These are phyloP conservation scores for Nelumbo lutea DNA, from an alignment of 164 flowering plant species.

Conservation along the genomic window DNA sequence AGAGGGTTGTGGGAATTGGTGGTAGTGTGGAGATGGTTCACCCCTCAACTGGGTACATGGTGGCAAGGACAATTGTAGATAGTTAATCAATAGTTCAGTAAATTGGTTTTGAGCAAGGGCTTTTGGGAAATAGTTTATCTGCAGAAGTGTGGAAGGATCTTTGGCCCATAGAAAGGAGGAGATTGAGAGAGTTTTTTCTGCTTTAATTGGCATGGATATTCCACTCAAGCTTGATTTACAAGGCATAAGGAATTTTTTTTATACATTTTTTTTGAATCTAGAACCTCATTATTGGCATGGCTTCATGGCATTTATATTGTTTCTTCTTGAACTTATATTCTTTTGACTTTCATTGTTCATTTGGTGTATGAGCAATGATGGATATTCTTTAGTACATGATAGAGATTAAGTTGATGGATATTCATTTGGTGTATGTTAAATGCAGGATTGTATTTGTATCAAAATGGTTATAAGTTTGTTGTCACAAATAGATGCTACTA, in stretches of 20 bases:
- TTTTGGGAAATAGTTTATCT: conserved; percentile 50
- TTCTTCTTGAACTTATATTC: conserved; percentile 68
- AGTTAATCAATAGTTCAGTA: conserved; percentile 57
- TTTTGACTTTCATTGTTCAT: conserved; percentile 75
- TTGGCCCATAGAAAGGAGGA: conserved; percentile 82
- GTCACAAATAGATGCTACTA: conserved; percentile 2
- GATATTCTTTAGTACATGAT: conserved; percentile 44
- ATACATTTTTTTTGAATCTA: conserved; percentile 67
- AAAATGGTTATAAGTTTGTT: neutral
- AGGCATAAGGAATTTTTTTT: conserved; percentile 77
- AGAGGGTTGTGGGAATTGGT: conserved; percentile 84
- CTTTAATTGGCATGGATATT: conserved; percentile 78
- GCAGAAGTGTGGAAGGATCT: conserved; percentile 72
- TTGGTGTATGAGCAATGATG: too few species aligned
- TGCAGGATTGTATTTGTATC: conserved; percentile 8
- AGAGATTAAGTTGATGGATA: conserved; percentile 30
- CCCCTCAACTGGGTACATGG: conserved; percentile 97
- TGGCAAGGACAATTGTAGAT: conserved; percentile 84
- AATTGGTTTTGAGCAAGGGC: conserved; percentile 40
- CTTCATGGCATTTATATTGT: conserved; percentile 79
- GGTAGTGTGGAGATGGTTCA: conserved; percentile 98
- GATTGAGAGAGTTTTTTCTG: conserved; percentile 89
- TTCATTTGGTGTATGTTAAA: conserved; percentile 9
- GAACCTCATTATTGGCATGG: conserved; percentile 94
- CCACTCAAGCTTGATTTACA: conserved; percentile 77